phyloP scores from a whole-genome alignment of 169 alveolate species.

The Plasmodium gaboni region DNA sequence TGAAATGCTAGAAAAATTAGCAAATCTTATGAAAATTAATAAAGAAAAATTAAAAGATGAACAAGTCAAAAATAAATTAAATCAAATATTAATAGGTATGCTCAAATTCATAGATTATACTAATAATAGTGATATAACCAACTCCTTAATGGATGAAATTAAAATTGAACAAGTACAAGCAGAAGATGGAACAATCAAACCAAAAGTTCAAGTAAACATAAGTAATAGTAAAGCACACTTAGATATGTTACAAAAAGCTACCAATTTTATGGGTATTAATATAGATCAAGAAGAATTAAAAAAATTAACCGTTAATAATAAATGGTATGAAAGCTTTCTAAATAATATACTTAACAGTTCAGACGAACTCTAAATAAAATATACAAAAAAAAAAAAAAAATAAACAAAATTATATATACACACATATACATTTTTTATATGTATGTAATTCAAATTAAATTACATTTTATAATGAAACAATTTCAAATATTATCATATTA shows the following conservation, averaged over 20 bases:
- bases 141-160: constrained; percentile 47
- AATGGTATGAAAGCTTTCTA: constrained; percentile 69
- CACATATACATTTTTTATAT: background rate
- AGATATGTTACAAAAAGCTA: constrained; percentile 72
- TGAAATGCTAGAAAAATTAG: constrained; percentile 72
- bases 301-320: constrained; percentile 51
- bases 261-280: constrained; percentile 68
- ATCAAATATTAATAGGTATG: constrained; percentile 74
- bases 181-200: constrained; percentile 30
- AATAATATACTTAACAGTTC: constrained; percentile 56
- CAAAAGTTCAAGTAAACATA: constrained; percentile 53
- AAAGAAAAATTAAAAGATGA: constrained; percentile 49
- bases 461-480: no score
- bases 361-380: constrained; percentile 32
- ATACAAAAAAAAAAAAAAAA: background rate
- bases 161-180: constrained; percentile 47
- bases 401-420: background rate
- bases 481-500: no score
- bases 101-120: constrained; percentile 65
- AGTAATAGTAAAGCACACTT: constrained; percentile 51
- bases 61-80: constrained; percentile 58
- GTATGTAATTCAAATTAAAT: background rate
- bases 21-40: constrained; percentile 36
- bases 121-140: constrained; percentile 30
- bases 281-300: constrained; percentile 58